Evolutionary conservation across 1,139 yeast species (phyloP).

Genomic region (Scheffersomyces illinoinensis): DNA sequence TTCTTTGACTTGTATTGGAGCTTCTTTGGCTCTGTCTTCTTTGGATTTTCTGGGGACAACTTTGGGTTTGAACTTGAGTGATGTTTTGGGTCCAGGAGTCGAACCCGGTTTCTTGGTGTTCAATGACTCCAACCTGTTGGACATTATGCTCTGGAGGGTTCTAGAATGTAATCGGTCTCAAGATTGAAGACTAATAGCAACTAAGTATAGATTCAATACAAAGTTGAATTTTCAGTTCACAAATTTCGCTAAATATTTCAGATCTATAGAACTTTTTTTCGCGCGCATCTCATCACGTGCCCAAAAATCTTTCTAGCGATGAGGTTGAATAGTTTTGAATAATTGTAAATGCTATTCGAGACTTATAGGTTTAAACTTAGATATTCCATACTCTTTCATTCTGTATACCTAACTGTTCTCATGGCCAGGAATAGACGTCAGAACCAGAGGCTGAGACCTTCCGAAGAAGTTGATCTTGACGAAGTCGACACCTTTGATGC

Average conservation of each 20-base stretch:
- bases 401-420: not conserved
- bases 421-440: not conserved
- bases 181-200: not conserved
- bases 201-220: not conserved
- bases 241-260: not conserved
- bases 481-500: slow-evolving; percentile 75
- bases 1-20: slow-evolving; percentile 54
- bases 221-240: not conserved
- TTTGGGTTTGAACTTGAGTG: slow-evolving; percentile 76
- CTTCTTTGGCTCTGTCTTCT: slow-evolving; percentile 78
- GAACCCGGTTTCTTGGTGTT: slow-evolving; percentile 31
- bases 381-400: not conserved
- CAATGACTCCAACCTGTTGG: slow-evolving; percentile 47
- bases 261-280: not conserved
- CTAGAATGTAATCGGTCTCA: not conserved
- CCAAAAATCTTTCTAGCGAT: not conserved
- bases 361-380: not conserved
- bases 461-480: slow-evolving; percentile 44
- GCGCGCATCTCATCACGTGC: not conserved
- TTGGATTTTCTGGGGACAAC: slow-evolving; percentile 78
- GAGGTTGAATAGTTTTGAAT: not conserved
- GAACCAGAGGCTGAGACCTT: slow-evolving; percentile 4
- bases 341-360: not conserved
- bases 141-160: slow-evolving; percentile 23
- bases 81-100: slow-evolving; percentile 39